These are phyloP conservation scores for Ustilaginoidea virens DNA, from an alignment of 2,329 filamentous ascomycete species.

Conservation along the genomic window DNA sequence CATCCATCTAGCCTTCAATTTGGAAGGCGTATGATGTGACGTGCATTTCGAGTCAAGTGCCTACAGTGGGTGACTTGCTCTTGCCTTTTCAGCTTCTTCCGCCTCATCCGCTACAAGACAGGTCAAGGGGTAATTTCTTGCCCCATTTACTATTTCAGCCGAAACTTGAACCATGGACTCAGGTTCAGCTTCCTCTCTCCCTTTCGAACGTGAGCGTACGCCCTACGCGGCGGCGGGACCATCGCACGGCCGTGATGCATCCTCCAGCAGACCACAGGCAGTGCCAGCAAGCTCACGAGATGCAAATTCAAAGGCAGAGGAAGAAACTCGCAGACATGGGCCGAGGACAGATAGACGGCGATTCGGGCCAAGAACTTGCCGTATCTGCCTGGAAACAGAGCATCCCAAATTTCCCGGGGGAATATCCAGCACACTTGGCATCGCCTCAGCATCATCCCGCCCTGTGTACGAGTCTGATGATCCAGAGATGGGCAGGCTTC, in stretches of 20 bases:
- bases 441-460: conserved; percentile 17
- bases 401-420: conserved; percentile 30
- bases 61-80: conserved; percentile 3
- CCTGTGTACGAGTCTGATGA: conserved; percentile 58
- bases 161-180: conserved; percentile 12
- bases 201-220: conserved; percentile 2
- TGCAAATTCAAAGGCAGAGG: not conserved
- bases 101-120: too few relatives aligned
- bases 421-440: conserved; percentile 15
- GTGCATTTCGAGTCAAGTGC: conserved; percentile 1
- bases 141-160: not conserved
- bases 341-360: conserved; percentile 17
- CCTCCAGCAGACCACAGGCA: not conserved
- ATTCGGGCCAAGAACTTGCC: conserved; percentile 63
- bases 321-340: conserved; percentile 6
- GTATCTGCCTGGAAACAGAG: conserved; percentile 70
- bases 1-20: not conserved
- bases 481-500: conserved; percentile 56
- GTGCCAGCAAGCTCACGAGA: not conserved
- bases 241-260: not conserved
- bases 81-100: too few relatives aligned
- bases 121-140: too few relatives aligned
- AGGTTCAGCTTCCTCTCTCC: conserved; percentile 11
- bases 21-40: conserved; percentile 3
- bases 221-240: conserved; percentile 2